Evolutionary conservation across 768 basidiomycete species (phyloP).

Genomic region (Pulveroboletus ravenelii): DNA sequence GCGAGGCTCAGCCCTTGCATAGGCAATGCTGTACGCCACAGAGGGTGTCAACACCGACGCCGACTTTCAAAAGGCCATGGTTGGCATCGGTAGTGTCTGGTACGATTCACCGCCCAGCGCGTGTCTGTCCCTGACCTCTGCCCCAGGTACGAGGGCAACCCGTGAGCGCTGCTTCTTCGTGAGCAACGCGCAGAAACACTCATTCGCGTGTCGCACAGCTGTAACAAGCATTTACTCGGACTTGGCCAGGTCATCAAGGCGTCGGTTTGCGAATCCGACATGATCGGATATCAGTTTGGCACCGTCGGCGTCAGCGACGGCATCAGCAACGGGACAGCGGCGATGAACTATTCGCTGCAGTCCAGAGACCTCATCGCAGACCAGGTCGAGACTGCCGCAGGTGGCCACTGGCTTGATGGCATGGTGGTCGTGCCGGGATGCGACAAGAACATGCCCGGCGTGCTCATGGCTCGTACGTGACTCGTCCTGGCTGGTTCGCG

Average conservation of each 20-base stretch:
- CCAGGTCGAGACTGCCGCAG: conserved; percentile 92
- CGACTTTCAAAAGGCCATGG: conserved; percentile 95
- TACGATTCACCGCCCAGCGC: conserved; percentile 30
- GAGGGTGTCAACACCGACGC: conserved; percentile 76
- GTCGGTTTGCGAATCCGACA: conserved; percentile 60
- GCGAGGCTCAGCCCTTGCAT: background rate
- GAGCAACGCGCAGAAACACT: background rate
- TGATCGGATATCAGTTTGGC: conserved; percentile 97
- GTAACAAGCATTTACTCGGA: conserved; percentile 88
- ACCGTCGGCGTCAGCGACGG: conserved; percentile 97
- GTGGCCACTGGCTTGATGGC: conserved; percentile 96
- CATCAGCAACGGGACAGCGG: conserved; percentile 95
- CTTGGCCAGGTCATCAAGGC: conserved; percentile 85
- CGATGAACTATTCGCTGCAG: conserved; percentile 95
- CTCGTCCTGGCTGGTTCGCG: background rate
- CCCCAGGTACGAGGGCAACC: conserved; percentile 95
- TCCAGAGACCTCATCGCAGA: conserved; percentile 98
- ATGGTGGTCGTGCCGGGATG: conserved; percentile 97
- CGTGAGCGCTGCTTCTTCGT: conserved; percentile 53
- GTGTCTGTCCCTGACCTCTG: conserved; percentile 12
- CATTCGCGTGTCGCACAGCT: conserved; percentile 45
- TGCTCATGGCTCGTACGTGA: conserved; percentile 87
- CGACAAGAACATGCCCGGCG: conserved; percentile 99
- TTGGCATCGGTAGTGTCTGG: conserved; percentile 97
- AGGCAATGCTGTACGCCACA: conserved; percentile 99